phyloP scores from a whole-genome alignment of 768 basidiomycete species.

The Megacollybia marginata region DNA sequence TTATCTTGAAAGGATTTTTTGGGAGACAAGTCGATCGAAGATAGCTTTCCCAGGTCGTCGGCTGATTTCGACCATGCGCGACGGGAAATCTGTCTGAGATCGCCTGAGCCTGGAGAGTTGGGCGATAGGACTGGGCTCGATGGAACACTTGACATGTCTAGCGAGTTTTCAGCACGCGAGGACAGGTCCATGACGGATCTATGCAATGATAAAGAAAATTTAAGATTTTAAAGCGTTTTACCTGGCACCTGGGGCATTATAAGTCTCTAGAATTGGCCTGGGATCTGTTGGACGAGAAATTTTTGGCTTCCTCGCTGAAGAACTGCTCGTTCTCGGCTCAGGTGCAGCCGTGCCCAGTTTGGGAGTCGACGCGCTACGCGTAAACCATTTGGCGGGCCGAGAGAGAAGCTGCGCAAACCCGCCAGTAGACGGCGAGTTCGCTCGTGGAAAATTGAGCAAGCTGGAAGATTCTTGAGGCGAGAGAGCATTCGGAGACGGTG shows the following conservation, averaged over 20 bases:
- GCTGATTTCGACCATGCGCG: slow-evolving; percentile 76
- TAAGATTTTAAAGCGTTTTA: slow-evolving; percentile 29
- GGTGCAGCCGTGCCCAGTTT: slow-evolving; percentile 29
- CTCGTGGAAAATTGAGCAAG: slow-evolving; percentile 30
- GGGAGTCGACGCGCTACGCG: slow-evolving; percentile 47
- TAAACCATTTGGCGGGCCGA: slow-evolving; percentile 69
- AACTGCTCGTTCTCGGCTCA: slow-evolving; percentile 43
- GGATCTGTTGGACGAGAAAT: slow-evolving; percentile 84
- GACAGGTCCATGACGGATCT: slow-evolving; percentile 68
- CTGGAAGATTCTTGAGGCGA: no score
- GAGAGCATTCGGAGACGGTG: no score
- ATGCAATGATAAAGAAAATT: slow-evolving; percentile 3
- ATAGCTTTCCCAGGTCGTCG: slow-evolving; percentile 63
- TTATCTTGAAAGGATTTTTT: slow-evolving; percentile 52
- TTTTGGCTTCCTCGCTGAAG: slow-evolving; percentile 53
- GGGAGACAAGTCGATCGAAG: slow-evolving; percentile 23
- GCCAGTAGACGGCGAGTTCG: slow-evolving; percentile 50
- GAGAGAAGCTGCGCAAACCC: slow-evolving; percentile 61
- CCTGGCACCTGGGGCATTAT: slow-evolving; percentile 43
- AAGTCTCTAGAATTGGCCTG: slow-evolving; percentile 61
- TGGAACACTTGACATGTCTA: slow-evolving; percentile 31
- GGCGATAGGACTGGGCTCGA: slow-evolving; percentile 25
- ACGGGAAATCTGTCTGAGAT: slow-evolving; percentile 61
- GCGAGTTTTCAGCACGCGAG: slow-evolving; percentile 33
- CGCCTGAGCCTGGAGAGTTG: slow-evolving; percentile 40